Conservation (phyloP, 1,284 basidiomycete species). For the Schizophyllum amplum region DNA sequence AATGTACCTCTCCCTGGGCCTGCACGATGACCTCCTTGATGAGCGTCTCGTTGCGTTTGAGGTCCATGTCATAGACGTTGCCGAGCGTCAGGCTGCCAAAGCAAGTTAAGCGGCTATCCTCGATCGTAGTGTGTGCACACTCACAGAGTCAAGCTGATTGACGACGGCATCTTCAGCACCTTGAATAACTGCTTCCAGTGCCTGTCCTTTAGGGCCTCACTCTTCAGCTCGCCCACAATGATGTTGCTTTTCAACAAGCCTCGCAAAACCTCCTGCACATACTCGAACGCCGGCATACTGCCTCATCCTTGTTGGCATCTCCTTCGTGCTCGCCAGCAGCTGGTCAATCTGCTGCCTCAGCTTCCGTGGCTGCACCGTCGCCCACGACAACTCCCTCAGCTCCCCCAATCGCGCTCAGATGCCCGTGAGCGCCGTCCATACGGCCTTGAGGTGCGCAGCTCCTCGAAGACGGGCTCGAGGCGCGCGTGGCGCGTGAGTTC, state of each 20-base stretch:
- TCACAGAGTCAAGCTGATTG: slow-evolving; percentile 62
- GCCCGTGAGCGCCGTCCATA: slow-evolving; percentile 97
- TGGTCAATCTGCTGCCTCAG: slow-evolving; percentile 90
- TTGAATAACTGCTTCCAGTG: slow-evolving; percentile 99
- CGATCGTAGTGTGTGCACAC: slow-evolving; percentile 18
- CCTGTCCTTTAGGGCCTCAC: slow-evolving; percentile 93
- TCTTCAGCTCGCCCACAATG: slow-evolving; percentile 89
- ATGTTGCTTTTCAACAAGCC: slow-evolving; percentile 86
- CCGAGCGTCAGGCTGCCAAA: slow-evolving; percentile 83
- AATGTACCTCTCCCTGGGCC: slow-evolving; percentile 88
- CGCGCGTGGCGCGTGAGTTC: slow-evolving; percentile 88
- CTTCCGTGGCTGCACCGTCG: slow-evolving; percentile 90
- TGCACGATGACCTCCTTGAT: slow-evolving; percentile 96
- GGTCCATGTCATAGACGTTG: slow-evolving; percentile 94
- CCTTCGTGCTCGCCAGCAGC: slow-evolving; percentile 85
- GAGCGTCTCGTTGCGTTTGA: slow-evolving; percentile 84
- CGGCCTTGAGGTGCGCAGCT: slow-evolving; percentile 91
- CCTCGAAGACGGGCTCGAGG: slow-evolving; percentile 90
- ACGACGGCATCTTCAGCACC: slow-evolving; percentile 62
- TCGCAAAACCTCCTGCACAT: slow-evolving; percentile 88
- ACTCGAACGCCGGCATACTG: slow-evolving; percentile 99
- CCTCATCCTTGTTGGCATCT: slow-evolving; percentile 98
- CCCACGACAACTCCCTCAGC: slow-evolving; percentile 85
- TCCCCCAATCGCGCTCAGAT: slow-evolving; percentile 94
- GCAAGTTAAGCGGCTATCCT: slow-evolving; percentile 3